Base-by-base conservation (phyloP, 2,329 filamentous ascomycete genomes). In the Cladobotryum protrusum region DNA sequence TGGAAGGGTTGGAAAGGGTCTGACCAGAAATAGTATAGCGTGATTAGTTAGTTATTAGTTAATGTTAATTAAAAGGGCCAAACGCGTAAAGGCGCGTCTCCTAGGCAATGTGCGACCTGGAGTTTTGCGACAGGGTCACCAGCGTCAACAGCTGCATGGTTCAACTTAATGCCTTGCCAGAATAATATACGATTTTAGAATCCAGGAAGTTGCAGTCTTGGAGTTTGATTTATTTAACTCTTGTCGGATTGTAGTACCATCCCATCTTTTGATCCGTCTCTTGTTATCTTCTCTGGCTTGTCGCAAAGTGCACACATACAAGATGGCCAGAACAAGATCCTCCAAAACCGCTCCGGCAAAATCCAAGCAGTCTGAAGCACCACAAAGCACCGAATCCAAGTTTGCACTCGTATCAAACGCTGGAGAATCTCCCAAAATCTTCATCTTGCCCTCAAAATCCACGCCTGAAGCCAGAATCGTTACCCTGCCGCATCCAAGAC, bases 381-480 rank as follows among this genome's bases (percentile, higher is more conserved):
- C 63, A 32, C 45, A 34, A 35, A 34, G 43, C 17, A 24, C 18
- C 4, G 19, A 19, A 43, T 43, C 43, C 29, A 35, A 42, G 29
- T 45, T 50, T 8, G 12, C 43, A 15, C 43, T 53, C 34, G 40
- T 44, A n/a, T 32, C 51, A 1, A 19, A 40, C 17, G 13, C 40
- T 12, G 56, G 66, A 19, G 76, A 71, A 37, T 70, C 77, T 9
- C 74, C 76, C 3, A 76, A 74, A 48, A 63, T 86, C 43, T 82
- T 86, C 62, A 73, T 86, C 50, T 67, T 86, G 5, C 83, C 83
- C 13, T 72, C 71, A n/a, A 68, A 71, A 54, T 74, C 77, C 13
- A 74, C 71, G 0, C 51, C 71, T n/a, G 71, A 76, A 4, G 77
- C 82, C 18, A 76, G 76, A 48, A 77, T 86, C 48, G 69, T 84